A percentile compares a stretch with the other conserved stretches of the same genome.
phyloP scores from a whole-genome alignment of 768 basidiomycete genomes.

The Russula griseocarnosa region DNA sequence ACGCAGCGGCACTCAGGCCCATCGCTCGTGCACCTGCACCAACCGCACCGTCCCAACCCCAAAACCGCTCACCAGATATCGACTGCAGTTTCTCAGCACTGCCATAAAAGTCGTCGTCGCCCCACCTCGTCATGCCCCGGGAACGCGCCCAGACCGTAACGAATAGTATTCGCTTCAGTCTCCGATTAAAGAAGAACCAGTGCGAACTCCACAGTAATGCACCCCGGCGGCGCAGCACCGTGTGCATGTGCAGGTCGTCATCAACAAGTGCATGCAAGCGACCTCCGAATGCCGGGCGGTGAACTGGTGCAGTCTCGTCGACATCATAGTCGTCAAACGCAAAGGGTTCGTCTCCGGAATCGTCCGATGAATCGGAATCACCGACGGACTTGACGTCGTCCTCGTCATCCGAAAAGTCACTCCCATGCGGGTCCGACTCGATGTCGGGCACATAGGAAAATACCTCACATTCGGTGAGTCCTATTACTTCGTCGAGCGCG shows the following conservation, averaged over 20 bases:
- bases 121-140: slow-evolving; percentile 50
- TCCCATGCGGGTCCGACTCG: slow-evolving; percentile 91
- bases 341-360: slow-evolving; percentile 67
- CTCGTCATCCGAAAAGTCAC: slow-evolving; percentile 74
- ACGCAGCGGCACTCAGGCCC: slow-evolving; percentile 46
- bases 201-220: slow-evolving; percentile 93
- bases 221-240: slow-evolving; percentile 55
- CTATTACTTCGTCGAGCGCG: slow-evolving; percentile 85
- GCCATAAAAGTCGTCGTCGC: slow-evolving; percentile 36
- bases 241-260: slow-evolving; percentile 41
- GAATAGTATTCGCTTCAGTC: slow-evolving; percentile 88
- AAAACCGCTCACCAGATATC: slow-evolving; percentile 55
- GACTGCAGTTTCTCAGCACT: slow-evolving; percentile 33
- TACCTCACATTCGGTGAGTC: slow-evolving; percentile 88
- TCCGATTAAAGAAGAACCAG: slow-evolving; percentile 95
- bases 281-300: slow-evolving; percentile 29
- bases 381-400: slow-evolving; percentile 64
- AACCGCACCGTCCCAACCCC: slow-evolving; percentile 71
- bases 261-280: slow-evolving; percentile 32
- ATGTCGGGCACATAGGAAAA: slow-evolving; percentile 92
- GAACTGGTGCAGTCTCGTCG: slow-evolving; percentile 45
- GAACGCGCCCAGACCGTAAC: slow-evolving; percentile 88
- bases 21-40: slow-evolving; percentile 83
- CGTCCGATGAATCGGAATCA: slow-evolving; percentile 61
- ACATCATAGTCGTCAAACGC: slow-evolving; percentile 79